These are phyloP conservation scores for Mycena alexandri DNA, from an alignment of 768 basidiomycete genomes.

Conservation along the genomic window DNA sequence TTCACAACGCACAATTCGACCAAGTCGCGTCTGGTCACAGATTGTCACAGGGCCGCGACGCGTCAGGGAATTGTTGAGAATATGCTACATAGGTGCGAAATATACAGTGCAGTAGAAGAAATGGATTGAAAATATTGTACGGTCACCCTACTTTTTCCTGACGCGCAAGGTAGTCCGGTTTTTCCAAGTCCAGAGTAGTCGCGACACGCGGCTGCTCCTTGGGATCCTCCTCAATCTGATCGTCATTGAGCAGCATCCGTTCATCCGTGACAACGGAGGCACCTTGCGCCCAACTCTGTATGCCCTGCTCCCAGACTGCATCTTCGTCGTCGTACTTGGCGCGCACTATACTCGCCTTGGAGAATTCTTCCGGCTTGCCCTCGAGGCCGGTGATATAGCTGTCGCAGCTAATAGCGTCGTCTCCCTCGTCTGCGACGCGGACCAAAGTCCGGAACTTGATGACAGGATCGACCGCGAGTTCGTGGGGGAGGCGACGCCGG, in stretches of 20 bases:
- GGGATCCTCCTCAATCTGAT: constrained; percentile 14
- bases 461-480: constrained; percentile 11
- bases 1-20: neutral
- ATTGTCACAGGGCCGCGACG: too few species aligned
- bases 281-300: constrained; percentile 12
- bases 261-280: neutral
- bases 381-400: constrained; percentile 19
- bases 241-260: constrained; percentile 10
- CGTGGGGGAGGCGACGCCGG: constrained; percentile 19
- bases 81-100: neutral
- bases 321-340: neutral
- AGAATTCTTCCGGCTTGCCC: constrained; percentile 16
- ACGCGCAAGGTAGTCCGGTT: constrained; percentile 19
- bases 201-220: constrained; percentile 23
- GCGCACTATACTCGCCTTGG: constrained; percentile 5
- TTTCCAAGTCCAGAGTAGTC: constrained; percentile 20
- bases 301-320: constrained; percentile 3
- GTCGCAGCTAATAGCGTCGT: constrained; percentile 11
- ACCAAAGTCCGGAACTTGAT: neutral
- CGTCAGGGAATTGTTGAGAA: too few species aligned
- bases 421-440: neutral
- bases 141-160: too few species aligned
- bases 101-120: too few species aligned
- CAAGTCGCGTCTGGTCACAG: too few species aligned
- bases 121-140: too few species aligned